A percentile compares a stretch with the other conserved stretches of the same genome.
These are phyloP conservation scores for Cochliopodium minus DNA, from an alignment of 208 protist species.

Conservation along the genomic window DNA sequence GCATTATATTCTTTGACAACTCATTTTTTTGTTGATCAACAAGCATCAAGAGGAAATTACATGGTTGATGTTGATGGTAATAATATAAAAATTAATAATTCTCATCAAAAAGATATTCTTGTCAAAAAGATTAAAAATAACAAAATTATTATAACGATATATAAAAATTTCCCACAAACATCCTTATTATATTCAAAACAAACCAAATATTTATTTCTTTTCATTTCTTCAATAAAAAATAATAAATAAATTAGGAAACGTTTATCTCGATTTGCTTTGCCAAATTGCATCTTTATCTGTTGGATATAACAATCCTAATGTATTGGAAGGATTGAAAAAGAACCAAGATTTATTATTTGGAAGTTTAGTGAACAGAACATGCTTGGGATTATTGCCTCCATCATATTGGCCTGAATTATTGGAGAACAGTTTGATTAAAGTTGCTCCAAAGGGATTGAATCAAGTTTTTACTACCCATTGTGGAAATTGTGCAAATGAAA, in stretches of 20 bases:
- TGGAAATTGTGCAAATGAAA: conserved; percentile 25
- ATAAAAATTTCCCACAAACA: too few species aligned
- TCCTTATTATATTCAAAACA: too few species aligned
- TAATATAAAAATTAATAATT: too few species aligned
- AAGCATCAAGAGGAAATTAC: conserved; percentile 39
- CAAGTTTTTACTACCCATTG: background rate
- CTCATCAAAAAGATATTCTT: too few species aligned
- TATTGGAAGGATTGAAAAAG: conserved; percentile 25
- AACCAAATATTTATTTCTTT: too few species aligned
- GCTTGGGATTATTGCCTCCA: conserved; percentile 30
- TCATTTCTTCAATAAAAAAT: too few species aligned
- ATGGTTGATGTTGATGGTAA: conserved; percentile 43
- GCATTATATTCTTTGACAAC: too few species aligned
- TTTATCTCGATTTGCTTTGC: conserved; percentile 35
- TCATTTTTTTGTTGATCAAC: conserved; percentile 33
- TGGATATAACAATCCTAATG: conserved; percentile 38
- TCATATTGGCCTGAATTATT: conserved; percentile 24
- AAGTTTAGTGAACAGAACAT: conserved; percentile 27
- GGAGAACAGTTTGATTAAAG: conserved; percentile 30
- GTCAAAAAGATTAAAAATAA: too few species aligned
- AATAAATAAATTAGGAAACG: too few species aligned
- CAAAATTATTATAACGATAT: too few species aligned
- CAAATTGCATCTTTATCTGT: conserved; percentile 40
- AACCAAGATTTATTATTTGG: conserved; percentile 12
- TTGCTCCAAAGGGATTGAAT: conserved; percentile 29